phyloP scores from a whole-genome alignment of 164 flowering plant species.

The Saururus chinensis region DNA sequence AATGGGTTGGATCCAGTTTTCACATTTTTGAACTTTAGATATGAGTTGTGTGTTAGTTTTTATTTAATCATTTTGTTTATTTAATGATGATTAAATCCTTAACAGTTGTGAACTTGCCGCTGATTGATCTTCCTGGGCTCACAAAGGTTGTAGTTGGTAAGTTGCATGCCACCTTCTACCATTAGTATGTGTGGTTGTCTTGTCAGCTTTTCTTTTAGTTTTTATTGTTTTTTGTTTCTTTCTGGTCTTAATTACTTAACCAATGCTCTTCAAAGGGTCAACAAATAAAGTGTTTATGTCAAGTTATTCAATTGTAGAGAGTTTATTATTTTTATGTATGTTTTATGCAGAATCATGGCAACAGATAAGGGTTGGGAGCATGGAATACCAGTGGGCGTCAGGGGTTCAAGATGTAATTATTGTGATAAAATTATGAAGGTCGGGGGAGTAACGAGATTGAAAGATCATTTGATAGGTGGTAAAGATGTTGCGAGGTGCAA shows the following conservation, averaged over 20 bases:
- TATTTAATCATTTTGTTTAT: background rate
- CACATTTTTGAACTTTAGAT: background rate
- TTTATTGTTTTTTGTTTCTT: background rate
- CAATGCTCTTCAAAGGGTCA: constrained; percentile 46
- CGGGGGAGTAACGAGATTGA: too few relatives aligned
- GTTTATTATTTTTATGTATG: too few relatives aligned
- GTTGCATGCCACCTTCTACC: constrained; percentile 9
- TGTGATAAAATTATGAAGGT: too few relatives aligned
- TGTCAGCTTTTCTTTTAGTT: background rate
- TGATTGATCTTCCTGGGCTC: constrained; percentile 98
- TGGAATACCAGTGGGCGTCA: too few relatives aligned
- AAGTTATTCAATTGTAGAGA: too few relatives aligned
- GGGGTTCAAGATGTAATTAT: too few relatives aligned
- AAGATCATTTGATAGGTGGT: too few relatives aligned
- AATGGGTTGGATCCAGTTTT: background rate
- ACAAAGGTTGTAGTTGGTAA: constrained; percentile 98
- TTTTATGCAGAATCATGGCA: too few relatives aligned
- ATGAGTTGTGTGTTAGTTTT: background rate
- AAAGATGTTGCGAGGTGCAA: too few relatives aligned
- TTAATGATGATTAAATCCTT: constrained; percentile 6
- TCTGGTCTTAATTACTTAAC: constrained; percentile 5
- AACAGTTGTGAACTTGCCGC: constrained; percentile 92
- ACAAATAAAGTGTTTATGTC: too few relatives aligned
- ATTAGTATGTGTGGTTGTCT: too few relatives aligned
- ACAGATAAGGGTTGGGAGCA: too few relatives aligned